These are phyloP conservation scores for Geotrichum ghanense DNA, from an alignment of 805 yeast genomes.

Conservation along the genomic window DNA sequence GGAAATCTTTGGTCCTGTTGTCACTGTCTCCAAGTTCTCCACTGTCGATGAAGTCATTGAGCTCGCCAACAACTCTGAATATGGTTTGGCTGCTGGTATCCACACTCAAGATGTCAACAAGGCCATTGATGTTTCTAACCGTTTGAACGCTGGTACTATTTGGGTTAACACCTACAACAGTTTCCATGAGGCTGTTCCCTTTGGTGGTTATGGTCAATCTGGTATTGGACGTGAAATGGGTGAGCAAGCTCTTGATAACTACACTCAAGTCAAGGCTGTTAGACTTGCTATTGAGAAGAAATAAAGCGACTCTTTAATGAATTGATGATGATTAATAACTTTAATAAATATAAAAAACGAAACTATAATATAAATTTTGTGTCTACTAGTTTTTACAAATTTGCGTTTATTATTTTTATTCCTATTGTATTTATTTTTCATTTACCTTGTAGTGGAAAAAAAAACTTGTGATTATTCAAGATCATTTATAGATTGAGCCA, in stretches of 20 bases:
- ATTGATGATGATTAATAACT: no score
- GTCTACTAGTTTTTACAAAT: no score
- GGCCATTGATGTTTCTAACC: slow-evolving; percentile 50
- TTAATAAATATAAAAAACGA: no score
- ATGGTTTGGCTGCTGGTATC: slow-evolving; percentile 71
- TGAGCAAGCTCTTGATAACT: slow-evolving; percentile 51
- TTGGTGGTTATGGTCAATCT: slow-evolving; percentile 66
- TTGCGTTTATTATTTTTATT: no score
- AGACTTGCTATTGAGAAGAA: slow-evolving; percentile 39
- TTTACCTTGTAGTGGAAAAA: no score
- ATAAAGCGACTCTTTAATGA: no score
- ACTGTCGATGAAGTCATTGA: slow-evolving; percentile 52
- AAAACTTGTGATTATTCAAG: no score
- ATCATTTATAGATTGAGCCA: no score
- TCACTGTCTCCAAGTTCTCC: slow-evolving; percentile 47
- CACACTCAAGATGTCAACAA: slow-evolving; percentile 53
- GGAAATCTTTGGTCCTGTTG: slow-evolving; percentile 85
- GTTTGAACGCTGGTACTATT: slow-evolving; percentile 49
- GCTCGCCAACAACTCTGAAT: slow-evolving; percentile 56
- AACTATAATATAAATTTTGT: no score
- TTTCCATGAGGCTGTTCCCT: slow-evolving; percentile 51
- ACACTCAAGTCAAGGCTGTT: slow-evolving; percentile 62
- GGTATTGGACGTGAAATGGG: slow-evolving; percentile 76
- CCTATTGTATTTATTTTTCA: no score
- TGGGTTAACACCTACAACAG: slow-evolving; percentile 59